phyloP scores from a whole-genome alignment of 1,284 basidiomycete genomes.

The Fomitopsis palustris region DNA sequence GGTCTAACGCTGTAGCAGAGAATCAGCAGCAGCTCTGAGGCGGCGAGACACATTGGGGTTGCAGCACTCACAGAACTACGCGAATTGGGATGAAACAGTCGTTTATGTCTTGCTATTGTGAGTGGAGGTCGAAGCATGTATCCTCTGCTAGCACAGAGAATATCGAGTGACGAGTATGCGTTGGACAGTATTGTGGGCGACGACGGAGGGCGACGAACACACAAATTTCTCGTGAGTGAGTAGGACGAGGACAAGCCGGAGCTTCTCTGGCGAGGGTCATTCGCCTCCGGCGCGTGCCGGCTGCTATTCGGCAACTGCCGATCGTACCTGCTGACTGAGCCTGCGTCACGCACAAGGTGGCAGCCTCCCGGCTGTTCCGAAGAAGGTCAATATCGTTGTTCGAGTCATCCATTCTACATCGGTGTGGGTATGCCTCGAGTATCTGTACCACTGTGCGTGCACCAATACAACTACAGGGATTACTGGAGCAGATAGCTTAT shows the following conservation, averaged over 20 bases:
- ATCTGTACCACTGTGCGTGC: too few species aligned
- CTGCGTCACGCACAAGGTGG: neutral
- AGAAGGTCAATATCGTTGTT: neutral
- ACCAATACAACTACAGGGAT: neutral
- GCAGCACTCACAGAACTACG: slow-evolving; percentile 56
- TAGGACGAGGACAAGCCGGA: slow-evolving; percentile 9
- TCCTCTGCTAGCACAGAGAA: slow-evolving; percentile 79
- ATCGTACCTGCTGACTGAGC: slow-evolving; percentile 2
- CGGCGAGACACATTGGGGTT: neutral
- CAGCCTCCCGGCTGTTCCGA: neutral
- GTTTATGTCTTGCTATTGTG: slow-evolving; percentile 63
- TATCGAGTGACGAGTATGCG: slow-evolving; percentile 36
- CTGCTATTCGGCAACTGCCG: neutral
- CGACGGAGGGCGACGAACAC: slow-evolving; percentile 12
- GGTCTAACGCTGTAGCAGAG: slow-evolving; percentile 46
- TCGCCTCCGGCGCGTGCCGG: slow-evolving; percentile 7
- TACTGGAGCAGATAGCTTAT: slow-evolving; percentile 43
- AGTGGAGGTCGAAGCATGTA: slow-evolving; percentile 89
- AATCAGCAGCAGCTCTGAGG: neutral
- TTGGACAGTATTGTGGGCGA: slow-evolving; percentile 64
- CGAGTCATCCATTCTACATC: neutral
- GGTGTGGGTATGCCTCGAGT: neutral
- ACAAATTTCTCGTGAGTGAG: slow-evolving; percentile 6
- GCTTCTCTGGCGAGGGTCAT: slow-evolving; percentile 2
- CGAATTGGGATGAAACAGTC: slow-evolving; percentile 52